phyloP scores from a whole-genome alignment of 2,329 filamentous ascomycete species.

The Pseudofabraea citricarpa region DNA sequence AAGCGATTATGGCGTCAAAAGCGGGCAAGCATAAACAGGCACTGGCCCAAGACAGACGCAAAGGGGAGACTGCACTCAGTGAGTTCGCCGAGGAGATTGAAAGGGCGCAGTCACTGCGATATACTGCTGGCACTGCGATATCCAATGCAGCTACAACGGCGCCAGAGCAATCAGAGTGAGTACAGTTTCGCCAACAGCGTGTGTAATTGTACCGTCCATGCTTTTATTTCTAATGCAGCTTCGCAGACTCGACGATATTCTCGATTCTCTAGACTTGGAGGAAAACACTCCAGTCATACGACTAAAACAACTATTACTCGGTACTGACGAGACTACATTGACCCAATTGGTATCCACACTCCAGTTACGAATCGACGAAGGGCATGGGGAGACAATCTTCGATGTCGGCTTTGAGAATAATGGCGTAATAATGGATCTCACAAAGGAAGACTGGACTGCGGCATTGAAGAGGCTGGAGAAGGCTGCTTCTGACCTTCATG shows the following conservation, averaged over 20 bases:
- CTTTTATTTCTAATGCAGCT: too few relatives aligned
- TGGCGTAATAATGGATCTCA: slow-evolving; percentile 78
- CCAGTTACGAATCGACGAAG: slow-evolving; percentile 68
- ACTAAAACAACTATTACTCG: slow-evolving; percentile 73
- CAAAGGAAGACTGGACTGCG: slow-evolving; percentile 67
- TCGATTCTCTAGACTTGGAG: slow-evolving; percentile 71
- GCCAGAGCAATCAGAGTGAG: too few relatives aligned
- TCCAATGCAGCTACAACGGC: too few relatives aligned
- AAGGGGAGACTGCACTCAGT: slow-evolving; percentile 84
- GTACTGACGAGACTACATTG: slow-evolving; percentile 53
- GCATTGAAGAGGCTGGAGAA: slow-evolving; percentile 62
- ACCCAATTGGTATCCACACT: slow-evolving; percentile 62
- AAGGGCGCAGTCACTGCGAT: slow-evolving; percentile 77
- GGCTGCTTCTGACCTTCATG: slow-evolving; percentile 60
- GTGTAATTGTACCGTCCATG: too few relatives aligned
- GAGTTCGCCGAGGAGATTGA: slow-evolving; percentile 98
- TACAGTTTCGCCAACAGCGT: too few relatives aligned
- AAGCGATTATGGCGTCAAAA: slow-evolving; percentile 41
- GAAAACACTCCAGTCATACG: slow-evolving; percentile 65
- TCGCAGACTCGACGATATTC: slow-evolving; percentile 72
- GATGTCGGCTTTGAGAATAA: slow-evolving; percentile 90
- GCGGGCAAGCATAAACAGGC: slow-evolving; percentile 52
- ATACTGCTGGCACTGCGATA: slow-evolving; percentile 37
- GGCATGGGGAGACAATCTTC: slow-evolving; percentile 84
- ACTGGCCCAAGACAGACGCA: slow-evolving; percentile 72